Evolutionary conservation across 2,329 filamentous ascomycete species (phyloP).

Genomic region (Monosporascus sp.): DNA sequence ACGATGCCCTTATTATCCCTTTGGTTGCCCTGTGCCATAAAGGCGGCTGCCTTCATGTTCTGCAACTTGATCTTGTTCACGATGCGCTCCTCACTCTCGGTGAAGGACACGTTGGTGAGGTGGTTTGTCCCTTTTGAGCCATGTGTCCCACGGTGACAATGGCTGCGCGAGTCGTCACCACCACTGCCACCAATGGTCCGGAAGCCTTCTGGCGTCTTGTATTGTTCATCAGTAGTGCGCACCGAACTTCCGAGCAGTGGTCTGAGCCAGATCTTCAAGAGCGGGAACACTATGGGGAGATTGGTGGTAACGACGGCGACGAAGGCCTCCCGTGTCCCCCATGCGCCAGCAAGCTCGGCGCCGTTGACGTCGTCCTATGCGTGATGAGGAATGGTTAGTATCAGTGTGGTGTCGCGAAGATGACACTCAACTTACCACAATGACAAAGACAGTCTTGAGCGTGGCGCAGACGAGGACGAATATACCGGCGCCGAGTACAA

Average conservation of each 20-base stretch:
- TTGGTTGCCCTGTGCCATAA: no score
- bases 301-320: slow-evolving; percentile 38
- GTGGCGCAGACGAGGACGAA: slow-evolving; percentile 34
- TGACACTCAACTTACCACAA: slow-evolving; percentile 19
- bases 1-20: no score
- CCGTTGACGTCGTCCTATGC: slow-evolving; percentile 35
- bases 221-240: slow-evolving; percentile 32
- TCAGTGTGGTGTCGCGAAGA: neutral
- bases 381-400: neutral
- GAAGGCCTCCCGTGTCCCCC: slow-evolving; percentile 40
- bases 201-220: slow-evolving; percentile 23
- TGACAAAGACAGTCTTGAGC: slow-evolving; percentile 32
- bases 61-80: slow-evolving; percentile 36
- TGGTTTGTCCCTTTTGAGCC: slow-evolving; percentile 21
- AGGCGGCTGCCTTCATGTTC: slow-evolving; percentile 13
- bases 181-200: slow-evolving; percentile 32
- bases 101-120: slow-evolving; percentile 34
- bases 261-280: slow-evolving; percentile 33
- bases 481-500: slow-evolving; percentile 33
- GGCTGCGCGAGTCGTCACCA: slow-evolving; percentile 7
- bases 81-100: slow-evolving; percentile 39
- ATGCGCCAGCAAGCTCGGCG: slow-evolving; percentile 34
- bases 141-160: slow-evolving; percentile 12
- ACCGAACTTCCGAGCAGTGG: slow-evolving; percentile 27
- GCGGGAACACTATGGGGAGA: slow-evolving; percentile 39